A percentile compares a stretch with the other conserved stretches of the same genome.
phyloP scores from a whole-genome alignment of 2,329 filamentous ascomycete species.

The Chaetomiaceae sp. region DNA sequence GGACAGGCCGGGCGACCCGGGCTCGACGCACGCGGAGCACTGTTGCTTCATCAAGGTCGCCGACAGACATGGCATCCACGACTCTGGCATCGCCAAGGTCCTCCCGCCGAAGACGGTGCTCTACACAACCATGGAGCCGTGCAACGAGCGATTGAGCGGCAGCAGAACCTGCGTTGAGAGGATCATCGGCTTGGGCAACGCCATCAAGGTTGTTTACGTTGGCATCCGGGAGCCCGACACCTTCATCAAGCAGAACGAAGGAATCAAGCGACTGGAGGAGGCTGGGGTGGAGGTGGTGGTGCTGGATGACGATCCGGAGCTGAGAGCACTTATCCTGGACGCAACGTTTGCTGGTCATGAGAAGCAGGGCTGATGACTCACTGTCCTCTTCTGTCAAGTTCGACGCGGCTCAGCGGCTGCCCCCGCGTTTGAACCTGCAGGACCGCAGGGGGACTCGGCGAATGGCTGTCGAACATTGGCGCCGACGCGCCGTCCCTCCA shows the following conservation, averaged over 20 bases:
- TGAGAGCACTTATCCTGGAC: neutral
- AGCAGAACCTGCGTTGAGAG: neutral
- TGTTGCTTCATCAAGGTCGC: conserved; percentile 44
- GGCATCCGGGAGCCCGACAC: neutral
- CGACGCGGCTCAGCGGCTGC: too few relatives aligned
- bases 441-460: neutral
- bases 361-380: neutral
- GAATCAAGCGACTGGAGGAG: neutral
- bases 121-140: conserved; percentile 45
- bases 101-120: conserved; percentile 37
- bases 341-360: neutral
- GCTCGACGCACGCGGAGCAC: conserved; percentile 40
- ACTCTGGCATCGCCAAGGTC: conserved; percentile 34
- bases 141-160: conserved; percentile 30
- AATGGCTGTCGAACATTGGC: too few relatives aligned
- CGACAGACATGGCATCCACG: conserved; percentile 33
- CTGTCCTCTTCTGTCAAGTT: too few relatives aligned
- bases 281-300: neutral
- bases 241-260: neutral
- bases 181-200: neutral
- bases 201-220: neutral
- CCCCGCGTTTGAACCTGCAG: too few relatives aligned
- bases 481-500: too few relatives aligned
- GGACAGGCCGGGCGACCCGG: conserved; percentile 35
- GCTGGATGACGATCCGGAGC: neutral